Evolutionary conservation across 257 asterid genomes (phyloP).

Genomic region (Salvia rosmarinus): DNA sequence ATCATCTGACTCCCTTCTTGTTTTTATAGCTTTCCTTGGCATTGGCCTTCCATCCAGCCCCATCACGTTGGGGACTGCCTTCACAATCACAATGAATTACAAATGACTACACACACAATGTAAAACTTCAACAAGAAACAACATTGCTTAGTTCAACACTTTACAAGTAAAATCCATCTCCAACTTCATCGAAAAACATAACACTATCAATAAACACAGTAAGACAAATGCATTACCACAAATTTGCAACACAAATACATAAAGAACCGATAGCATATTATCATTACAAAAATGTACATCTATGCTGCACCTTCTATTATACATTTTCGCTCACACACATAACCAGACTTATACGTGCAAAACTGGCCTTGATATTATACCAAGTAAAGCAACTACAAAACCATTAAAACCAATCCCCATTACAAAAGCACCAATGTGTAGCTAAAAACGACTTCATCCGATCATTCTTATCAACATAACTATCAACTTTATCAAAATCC

Average conservation of each 20-base stretch:
- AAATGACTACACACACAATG: constrained; percentile 14
- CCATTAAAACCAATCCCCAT: neutral
- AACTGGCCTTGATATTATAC: neutral
- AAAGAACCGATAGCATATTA: neutral
- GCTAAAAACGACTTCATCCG: constrained; percentile 35
- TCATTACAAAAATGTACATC: neutral
- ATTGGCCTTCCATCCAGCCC: constrained; percentile 98
- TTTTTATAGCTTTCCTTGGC: constrained; percentile 89
- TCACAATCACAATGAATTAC: constrained; percentile 43
- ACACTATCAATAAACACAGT: neutral
- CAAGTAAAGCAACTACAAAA: neutral
- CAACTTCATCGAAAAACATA: constrained; percentile 26
- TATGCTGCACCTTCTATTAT: neutral
- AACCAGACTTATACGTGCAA: neutral
- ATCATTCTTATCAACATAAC: neutral
- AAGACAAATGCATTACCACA: neutral
- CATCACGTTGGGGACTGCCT: constrained; percentile 86
- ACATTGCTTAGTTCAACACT: neutral
- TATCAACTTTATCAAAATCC: neutral
- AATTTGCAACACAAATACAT: neutral
- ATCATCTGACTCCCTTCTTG: constrained; percentile 66
- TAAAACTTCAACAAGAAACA: constrained; percentile 9
- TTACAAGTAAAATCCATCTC: neutral
- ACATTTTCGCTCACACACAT: neutral
- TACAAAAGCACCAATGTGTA: constrained; percentile 46